Evolutionary conservation across 441 rosid species (phyloP).

Genomic region (Syzygium syzygioides): DNA sequence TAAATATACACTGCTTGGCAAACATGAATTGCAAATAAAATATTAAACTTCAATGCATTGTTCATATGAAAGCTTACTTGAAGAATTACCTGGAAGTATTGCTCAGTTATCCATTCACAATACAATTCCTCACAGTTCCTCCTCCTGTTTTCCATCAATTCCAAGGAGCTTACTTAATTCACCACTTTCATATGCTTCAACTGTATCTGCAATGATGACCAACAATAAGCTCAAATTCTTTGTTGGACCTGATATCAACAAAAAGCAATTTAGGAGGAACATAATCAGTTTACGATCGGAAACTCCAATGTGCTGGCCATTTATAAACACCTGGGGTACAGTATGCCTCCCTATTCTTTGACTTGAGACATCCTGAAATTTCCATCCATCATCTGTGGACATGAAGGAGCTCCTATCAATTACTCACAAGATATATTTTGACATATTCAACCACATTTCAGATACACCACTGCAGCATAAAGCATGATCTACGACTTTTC

Average conservation of each 20-base stretch:
- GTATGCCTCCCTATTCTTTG: slow-evolving; percentile 63
- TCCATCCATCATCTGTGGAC: slow-evolving; percentile 58
- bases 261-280: neutral
- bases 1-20: too few species aligned
- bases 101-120: too few species aligned
- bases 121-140: too few species aligned
- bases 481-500: neutral
- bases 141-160: too few species aligned
- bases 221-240: neutral
- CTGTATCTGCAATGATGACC: too few species aligned
- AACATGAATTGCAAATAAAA: too few species aligned
- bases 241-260: neutral
- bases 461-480: neutral
- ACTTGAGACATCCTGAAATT: slow-evolving; percentile 62
- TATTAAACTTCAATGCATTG: too few species aligned
- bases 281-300: slow-evolving; percentile 57
- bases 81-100: too few species aligned
- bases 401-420: neutral
- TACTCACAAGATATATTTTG: neutral
- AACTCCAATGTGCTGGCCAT: slow-evolving; percentile 88
- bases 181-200: too few species aligned
- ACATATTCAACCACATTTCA: neutral
- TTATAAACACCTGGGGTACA: slow-evolving; percentile 87
- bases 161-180: too few species aligned
- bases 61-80: too few species aligned